Evolutionary conservation across 805 yeast genomes (phyloP).

Genomic region (Gaillardinia entomophila): DNA sequence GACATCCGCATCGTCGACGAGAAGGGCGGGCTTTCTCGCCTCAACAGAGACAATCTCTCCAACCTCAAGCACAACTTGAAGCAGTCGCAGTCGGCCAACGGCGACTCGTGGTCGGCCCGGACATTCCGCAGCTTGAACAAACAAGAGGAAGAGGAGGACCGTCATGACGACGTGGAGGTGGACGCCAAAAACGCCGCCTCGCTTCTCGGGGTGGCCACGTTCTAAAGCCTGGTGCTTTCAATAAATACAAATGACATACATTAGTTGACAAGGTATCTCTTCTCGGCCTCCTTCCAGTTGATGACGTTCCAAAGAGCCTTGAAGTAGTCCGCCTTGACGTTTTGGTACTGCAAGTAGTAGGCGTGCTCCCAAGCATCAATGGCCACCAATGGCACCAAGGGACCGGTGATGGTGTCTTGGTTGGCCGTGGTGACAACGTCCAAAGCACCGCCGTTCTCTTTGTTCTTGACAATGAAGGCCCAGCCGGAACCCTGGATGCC

Average conservation of each 20-base stretch:
- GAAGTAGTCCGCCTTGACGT: conserved; percentile 45
- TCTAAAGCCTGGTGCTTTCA: conserved; percentile 20
- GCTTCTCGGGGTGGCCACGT: conserved; percentile 70
- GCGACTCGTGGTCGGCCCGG: conserved; percentile 41
- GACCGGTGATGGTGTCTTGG: conserved; percentile 44
- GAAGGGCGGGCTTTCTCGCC: conserved; percentile 73
- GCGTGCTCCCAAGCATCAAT: conserved; percentile 55
- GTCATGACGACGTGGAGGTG: conserved; percentile 32
- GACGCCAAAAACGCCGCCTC: conserved; percentile 85
- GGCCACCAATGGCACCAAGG: conserved; percentile 41
- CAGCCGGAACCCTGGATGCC: conserved; percentile 51
- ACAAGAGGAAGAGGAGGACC: conserved; percentile 12
- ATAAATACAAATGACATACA: too few relatives aligned
- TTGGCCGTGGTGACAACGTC: conserved; percentile 42
- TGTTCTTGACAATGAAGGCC: conserved; percentile 46
- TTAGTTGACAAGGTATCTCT: conserved; percentile 20
- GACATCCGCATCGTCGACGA: conserved; percentile 73
- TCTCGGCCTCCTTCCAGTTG: conserved; percentile 47
- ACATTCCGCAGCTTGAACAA: conserved; percentile 30
- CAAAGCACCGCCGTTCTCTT: conserved; percentile 35
- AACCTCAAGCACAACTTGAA: conserved; percentile 37
- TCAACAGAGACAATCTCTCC: conserved; percentile 67
- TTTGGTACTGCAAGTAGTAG: conserved; percentile 48
- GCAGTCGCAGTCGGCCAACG: conserved; percentile 36
- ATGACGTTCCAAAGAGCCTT: conserved; percentile 47